Evolutionary conservation across 495 filamentous ascomycete genomes (phyloP).

Genomic region (Apodospora peruviana): DNA sequence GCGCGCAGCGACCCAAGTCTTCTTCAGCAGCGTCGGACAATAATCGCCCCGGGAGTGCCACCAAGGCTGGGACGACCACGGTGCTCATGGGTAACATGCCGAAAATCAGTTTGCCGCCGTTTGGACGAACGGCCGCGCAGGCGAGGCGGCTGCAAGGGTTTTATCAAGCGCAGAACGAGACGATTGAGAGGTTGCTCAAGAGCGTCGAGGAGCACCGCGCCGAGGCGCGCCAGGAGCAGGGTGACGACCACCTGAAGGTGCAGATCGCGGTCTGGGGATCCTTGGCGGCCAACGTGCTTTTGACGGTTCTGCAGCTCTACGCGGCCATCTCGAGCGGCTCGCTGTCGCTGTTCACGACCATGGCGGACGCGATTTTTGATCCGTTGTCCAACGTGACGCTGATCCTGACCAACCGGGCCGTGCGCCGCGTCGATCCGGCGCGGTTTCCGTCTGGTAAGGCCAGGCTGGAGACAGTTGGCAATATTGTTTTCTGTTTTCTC

Average conservation of each 20-base stretch:
- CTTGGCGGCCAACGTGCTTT: conserved; percentile 74
- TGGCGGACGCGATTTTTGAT: conserved; percentile 96
- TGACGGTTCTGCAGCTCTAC: conserved; percentile 80
- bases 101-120: conserved; percentile 14
- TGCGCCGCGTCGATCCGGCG: conserved; percentile 80
- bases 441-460: conserved; percentile 93
- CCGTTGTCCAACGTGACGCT: conserved; percentile 86
- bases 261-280: conserved; percentile 89
- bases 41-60: conserved; percentile 20
- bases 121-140: conserved; percentile 32
- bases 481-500: conserved; percentile 95
- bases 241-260: conserved; percentile 75
- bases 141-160: conserved; percentile 72
- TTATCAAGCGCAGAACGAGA: conserved; percentile 89
- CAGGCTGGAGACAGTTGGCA: conserved; percentile 90
- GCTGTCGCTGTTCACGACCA: conserved; percentile 93
- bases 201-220: conserved; percentile 86
- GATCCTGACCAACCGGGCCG: conserved; percentile 81
- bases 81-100: conserved; percentile 15
- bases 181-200: conserved; percentile 86
- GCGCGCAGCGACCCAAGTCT: too few species aligned
- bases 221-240: conserved; percentile 71
- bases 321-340: conserved; percentile 80
- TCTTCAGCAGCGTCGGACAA: not conserved
- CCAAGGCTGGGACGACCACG: conserved; percentile 33